Evolutionary conservation across 202 grass and related monocot species (phyloP).

Genomic region (Saccharum hybrid): DNA sequence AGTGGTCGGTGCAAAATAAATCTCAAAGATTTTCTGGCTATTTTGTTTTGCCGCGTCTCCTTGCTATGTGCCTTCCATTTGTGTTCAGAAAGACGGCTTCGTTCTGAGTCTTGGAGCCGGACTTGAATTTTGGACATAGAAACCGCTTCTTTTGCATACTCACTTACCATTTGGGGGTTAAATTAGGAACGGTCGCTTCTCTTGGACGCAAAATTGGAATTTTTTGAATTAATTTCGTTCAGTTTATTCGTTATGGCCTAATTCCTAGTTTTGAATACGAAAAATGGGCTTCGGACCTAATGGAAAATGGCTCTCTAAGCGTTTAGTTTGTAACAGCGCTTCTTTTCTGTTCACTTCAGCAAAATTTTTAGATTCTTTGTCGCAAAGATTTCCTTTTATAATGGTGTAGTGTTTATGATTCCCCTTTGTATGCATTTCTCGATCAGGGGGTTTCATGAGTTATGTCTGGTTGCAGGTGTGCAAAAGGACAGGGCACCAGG

Average conservation of each 20-base stretch:
- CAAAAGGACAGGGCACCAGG: constrained; percentile 82
- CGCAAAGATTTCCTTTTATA: background rate
- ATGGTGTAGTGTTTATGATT: background rate
- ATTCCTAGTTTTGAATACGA: background rate
- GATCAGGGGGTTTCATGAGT: background rate
- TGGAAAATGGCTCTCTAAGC: constrained; percentile 5
- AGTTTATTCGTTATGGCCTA: background rate
- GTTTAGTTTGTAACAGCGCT: background rate
- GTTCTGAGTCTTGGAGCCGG: background rate
- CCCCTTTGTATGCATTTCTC: constrained; percentile 9
- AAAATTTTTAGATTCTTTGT: no score
- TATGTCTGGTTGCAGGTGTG: constrained; percentile 67
- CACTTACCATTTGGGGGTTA: background rate
- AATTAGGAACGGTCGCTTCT: background rate
- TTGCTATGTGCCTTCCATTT: background rate
- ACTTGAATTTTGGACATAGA: background rate
- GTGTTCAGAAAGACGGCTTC: background rate
- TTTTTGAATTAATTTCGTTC: background rate
- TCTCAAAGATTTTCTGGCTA: background rate
- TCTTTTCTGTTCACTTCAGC: background rate
- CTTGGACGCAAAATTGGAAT: background rate
- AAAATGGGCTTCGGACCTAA: background rate
- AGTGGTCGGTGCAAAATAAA: background rate
- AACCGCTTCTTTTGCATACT: background rate
- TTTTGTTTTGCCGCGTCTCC: background rate